These are phyloP conservation scores for Saccharomycopsis sp. DNA, from an alignment of 805 yeast genomes.

Conservation along the genomic window DNA sequence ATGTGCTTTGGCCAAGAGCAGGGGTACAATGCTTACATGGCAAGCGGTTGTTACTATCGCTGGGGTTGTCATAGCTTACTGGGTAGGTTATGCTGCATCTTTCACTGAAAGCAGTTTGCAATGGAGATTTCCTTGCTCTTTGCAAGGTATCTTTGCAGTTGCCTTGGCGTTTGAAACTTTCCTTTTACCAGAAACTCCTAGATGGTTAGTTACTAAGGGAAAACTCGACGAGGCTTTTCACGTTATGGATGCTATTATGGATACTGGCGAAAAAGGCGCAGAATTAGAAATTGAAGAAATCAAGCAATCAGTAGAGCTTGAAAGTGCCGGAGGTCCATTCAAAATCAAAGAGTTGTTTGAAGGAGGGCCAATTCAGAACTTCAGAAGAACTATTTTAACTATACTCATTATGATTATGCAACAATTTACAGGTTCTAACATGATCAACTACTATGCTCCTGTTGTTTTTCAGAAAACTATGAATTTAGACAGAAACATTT, in stretches of 20 bases:
- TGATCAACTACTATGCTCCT: conserved; percentile 44
- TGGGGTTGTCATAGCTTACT: conserved; percentile 64
- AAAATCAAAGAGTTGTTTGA: conserved; percentile 16
- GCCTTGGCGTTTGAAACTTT: conserved; percentile 19
- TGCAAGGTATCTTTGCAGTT: conserved; percentile 48
- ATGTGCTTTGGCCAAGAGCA: conserved; percentile 51
- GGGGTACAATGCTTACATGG: conserved; percentile 42
- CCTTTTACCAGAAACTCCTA: conserved; percentile 42
- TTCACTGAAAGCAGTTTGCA: conserved; percentile 35
- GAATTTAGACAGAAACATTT: conserved; percentile 29
- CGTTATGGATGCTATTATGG: conserved; percentile 30
- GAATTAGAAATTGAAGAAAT: conserved; percentile 30
- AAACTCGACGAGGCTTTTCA: conserved; percentile 34
- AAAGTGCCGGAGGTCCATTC: conserved; percentile 1
- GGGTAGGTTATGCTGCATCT: conserved; percentile 60
- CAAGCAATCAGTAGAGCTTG: conserved; percentile 20
- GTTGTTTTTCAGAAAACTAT: conserved; percentile 36
- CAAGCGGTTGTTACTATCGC: conserved; percentile 60
- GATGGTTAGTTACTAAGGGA: conserved; percentile 44
- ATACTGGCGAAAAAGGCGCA: no score
- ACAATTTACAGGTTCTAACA: conserved; percentile 38
- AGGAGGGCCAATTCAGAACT: conserved; percentile 28
- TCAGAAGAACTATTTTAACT: conserved; percentile 26
- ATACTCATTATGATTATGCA: conserved; percentile 26
- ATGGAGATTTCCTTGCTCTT: conserved; percentile 67